Evolutionary conservation across 2,329 filamentous ascomycete genomes (phyloP).

Genomic region (Escovopsis weberi): DNA sequence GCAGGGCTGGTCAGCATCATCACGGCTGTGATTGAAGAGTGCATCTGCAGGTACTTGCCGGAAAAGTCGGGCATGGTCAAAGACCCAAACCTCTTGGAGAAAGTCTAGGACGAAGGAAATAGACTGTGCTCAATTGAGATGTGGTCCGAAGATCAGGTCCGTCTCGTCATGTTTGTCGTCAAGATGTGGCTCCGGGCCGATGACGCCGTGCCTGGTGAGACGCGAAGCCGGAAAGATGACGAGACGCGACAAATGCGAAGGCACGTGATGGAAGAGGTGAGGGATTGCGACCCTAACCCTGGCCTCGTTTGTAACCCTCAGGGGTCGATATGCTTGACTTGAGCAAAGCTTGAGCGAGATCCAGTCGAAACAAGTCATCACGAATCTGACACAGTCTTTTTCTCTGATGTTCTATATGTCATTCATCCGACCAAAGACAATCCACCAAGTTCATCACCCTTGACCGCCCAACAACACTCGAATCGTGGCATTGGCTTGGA

Average conservation of each 20-base stretch:
- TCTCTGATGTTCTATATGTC: no score
- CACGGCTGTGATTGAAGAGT: background rate
- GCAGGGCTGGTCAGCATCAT: conserved; percentile 4
- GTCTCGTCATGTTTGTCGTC: no score
- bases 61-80: conserved; percentile 16
- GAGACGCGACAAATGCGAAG: background rate
- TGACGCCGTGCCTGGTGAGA: background rate
- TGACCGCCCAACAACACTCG: no score
- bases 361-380: no score
- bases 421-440: no score
- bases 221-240: background rate
- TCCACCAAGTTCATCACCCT: no score
- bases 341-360: no score
- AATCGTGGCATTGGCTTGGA: no score
- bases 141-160: background rate
- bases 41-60: conserved; percentile 9
- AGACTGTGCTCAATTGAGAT: background rate
- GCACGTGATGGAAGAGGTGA: background rate
- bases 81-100: background rate
- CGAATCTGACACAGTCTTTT: no score
- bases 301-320: background rate
- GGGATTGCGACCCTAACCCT: background rate
- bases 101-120: background rate
- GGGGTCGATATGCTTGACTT: no score
- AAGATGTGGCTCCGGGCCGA: no score